phyloP scores from a whole-genome alignment of 2,329 filamentous ascomycete genomes.

The Trichoderma aggressivum region DNA sequence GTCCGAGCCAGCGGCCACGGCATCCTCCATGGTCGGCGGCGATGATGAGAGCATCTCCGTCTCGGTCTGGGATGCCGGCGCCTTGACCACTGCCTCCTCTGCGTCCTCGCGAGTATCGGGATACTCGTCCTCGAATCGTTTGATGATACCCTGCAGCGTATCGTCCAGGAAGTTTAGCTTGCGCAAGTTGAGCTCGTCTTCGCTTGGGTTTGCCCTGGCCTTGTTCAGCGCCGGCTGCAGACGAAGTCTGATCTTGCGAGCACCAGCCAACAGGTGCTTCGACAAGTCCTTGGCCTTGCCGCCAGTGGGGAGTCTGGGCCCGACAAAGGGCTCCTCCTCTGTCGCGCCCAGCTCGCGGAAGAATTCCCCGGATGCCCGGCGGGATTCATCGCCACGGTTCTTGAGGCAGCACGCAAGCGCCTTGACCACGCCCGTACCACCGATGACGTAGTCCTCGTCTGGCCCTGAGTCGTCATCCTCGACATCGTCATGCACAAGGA shows the following conservation, averaged over 20 bases:
- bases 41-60: slow-evolving; percentile 24
- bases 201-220: slow-evolving; percentile 63
- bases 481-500: slow-evolving; percentile 44
- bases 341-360: slow-evolving; percentile 48
- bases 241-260: slow-evolving; percentile 79
- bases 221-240: slow-evolving; percentile 80
- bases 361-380: slow-evolving; percentile 51
- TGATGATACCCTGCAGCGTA: slow-evolving; percentile 86
- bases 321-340: slow-evolving; percentile 26
- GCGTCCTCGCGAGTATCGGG: slow-evolving; percentile 68
- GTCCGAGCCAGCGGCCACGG: slow-evolving; percentile 41
- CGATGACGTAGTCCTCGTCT: slow-evolving; percentile 93
- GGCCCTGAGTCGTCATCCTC: slow-evolving; percentile 68
- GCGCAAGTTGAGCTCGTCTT: slow-evolving; percentile 78
- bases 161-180: slow-evolving; percentile 82
- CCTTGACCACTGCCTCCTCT: neutral
- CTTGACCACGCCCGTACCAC: slow-evolving; percentile 91
- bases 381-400: slow-evolving; percentile 65
- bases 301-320: slow-evolving; percentile 38
- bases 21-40: slow-evolving; percentile 34
- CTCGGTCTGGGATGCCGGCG: slow-evolving; percentile 19
- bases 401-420: slow-evolving; percentile 86
- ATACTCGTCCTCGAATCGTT: slow-evolving; percentile 93
- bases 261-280: slow-evolving; percentile 81
- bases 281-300: slow-evolving; percentile 86